These are phyloP conservation scores for Graphilbum ipis-grandicollis DNA, from an alignment of 2,329 filamentous ascomycete genomes.

Conservation along the genomic window DNA sequence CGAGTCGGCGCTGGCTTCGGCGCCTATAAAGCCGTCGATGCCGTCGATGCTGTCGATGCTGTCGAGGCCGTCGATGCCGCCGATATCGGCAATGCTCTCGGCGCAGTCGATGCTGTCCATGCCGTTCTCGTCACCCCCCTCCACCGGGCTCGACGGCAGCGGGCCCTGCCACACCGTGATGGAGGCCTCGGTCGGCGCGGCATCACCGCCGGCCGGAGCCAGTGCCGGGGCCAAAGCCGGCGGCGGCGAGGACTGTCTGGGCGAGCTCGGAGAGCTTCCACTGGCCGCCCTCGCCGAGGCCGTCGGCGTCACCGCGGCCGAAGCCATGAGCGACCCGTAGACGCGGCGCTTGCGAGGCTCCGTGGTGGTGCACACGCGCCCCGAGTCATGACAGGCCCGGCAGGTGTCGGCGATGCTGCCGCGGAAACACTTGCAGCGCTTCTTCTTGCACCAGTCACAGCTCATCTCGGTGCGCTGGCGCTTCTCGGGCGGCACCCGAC, in stretches of 20 bases:
- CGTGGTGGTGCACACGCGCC: constrained; percentile 8
- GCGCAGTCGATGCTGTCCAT: neutral
- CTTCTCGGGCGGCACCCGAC: constrained; percentile 9
- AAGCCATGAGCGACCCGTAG: constrained; percentile 5
- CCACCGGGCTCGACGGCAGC: neutral
- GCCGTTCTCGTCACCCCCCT: no score
- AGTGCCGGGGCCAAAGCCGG: no score
- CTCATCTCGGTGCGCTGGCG: constrained; percentile 10
- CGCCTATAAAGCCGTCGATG: no score
- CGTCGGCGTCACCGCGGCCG: no score
- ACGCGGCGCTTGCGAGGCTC: constrained; percentile 8
- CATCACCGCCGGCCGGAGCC: neutral
- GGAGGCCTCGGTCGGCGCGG: neutral
- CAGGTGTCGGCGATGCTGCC: constrained; percentile 7
- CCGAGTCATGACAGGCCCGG: constrained; percentile 8
- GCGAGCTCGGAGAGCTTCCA: neutral
- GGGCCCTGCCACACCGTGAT: neutral
- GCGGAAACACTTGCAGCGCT: constrained; percentile 10
- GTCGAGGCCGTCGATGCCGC: neutral
- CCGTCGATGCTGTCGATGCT: no score
- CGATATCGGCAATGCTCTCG: neutral
- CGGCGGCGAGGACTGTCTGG: no score
- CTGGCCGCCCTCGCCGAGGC: neutral
- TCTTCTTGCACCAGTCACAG: constrained; percentile 11
- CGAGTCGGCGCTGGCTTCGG: no score